These are phyloP conservation scores for Amorphotheca resinae DNA, from an alignment of 495 filamentous ascomycete genomes.

Conservation along the genomic window DNA sequence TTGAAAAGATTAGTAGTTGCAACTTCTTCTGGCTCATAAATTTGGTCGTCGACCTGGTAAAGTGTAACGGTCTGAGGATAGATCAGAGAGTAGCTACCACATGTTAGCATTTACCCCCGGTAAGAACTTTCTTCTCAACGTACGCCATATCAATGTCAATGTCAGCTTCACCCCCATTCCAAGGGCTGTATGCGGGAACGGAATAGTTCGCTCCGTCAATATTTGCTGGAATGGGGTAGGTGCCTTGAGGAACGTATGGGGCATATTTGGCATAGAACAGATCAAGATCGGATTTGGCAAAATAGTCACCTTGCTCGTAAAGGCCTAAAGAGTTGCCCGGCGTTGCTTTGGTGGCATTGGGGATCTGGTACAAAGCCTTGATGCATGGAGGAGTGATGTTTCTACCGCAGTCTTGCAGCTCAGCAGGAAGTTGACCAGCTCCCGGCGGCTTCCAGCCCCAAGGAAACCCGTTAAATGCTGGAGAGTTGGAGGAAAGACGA, in stretches of 20 bases:
- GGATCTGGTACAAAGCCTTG: conserved; percentile 4
- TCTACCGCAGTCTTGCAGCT: conserved; percentile 2
- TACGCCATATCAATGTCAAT: conserved; percentile 16
- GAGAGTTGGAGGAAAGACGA: background rate
- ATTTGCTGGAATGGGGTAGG: conserved; percentile 12
- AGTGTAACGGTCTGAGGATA: conserved; percentile 15
- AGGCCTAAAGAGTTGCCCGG: background rate
- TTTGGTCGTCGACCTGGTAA: conserved; percentile 13
- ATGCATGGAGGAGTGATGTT: conserved; percentile 8
- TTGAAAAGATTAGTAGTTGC: background rate
- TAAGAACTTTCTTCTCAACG: background rate
- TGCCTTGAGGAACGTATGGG: conserved; percentile 13
- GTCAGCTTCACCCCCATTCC: conserved; percentile 13
- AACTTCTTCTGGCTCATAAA: conserved; percentile 3
- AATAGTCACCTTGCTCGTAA: conserved; percentile 1
- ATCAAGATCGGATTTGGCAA: conserved; percentile 4
- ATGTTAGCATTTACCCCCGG: conserved; percentile 27
- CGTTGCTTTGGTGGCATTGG: background rate
- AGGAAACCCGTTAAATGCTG: background rate
- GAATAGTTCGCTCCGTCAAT: conserved; percentile 17
- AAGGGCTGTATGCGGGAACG: conserved; percentile 11
- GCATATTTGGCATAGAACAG: conserved; percentile 4
- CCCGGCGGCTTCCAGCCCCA: background rate
- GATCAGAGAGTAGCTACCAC: conserved; percentile 9
- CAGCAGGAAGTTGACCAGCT: background rate